Evolutionary conservation across 75 land plant species (phyloP).

Genomic region (Cunninghamia lanceolata): DNA sequence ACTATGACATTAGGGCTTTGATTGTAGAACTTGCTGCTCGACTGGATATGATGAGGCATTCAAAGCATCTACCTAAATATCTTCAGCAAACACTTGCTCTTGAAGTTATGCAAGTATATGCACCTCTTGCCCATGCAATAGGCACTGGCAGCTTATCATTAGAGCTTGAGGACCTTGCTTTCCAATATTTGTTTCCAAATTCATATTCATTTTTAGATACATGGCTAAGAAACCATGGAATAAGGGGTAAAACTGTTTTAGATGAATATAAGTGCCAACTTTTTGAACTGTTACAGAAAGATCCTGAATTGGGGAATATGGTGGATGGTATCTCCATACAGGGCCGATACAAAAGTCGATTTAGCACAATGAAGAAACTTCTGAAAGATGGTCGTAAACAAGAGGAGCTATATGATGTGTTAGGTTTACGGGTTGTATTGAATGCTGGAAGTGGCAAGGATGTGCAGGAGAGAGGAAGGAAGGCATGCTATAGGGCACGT

Average conservation of each 20-base stretch:
- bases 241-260: conserved; percentile 47
- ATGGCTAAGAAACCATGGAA: conserved; percentile 74
- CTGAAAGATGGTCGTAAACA: conserved; percentile 83
- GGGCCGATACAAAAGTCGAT: conserved; percentile 93
- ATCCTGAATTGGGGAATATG: conserved; percentile 41
- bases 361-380: conserved; percentile 97
- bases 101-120: conserved; percentile 85
- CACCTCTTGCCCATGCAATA: conserved; percentile 92
- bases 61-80: conserved; percentile 63
- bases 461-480: conserved; percentile 36
- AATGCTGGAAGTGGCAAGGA: conserved; percentile 33
- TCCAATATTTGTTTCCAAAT: conserved; percentile 76
- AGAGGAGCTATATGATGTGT: conserved; percentile 83
- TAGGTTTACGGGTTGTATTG: conserved; percentile 77
- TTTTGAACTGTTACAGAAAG: conserved; percentile 47
- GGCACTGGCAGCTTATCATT: conserved; percentile 66
- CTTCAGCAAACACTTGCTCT: conserved; percentile 78
- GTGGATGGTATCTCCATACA: conserved; percentile 49
- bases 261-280: conserved; percentile 60
- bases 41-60: conserved; percentile 81
- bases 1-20: conserved; percentile 83
- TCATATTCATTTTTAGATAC: conserved; percentile 76
- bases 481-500: conserved; percentile 76
- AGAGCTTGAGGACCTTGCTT: conserved; percentile 94
- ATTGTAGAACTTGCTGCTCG: conserved; percentile 70